phyloP scores from a whole-genome alignment of 2,329 filamentous ascomycete genomes.

The Rugonectria rugulosa region DNA sequence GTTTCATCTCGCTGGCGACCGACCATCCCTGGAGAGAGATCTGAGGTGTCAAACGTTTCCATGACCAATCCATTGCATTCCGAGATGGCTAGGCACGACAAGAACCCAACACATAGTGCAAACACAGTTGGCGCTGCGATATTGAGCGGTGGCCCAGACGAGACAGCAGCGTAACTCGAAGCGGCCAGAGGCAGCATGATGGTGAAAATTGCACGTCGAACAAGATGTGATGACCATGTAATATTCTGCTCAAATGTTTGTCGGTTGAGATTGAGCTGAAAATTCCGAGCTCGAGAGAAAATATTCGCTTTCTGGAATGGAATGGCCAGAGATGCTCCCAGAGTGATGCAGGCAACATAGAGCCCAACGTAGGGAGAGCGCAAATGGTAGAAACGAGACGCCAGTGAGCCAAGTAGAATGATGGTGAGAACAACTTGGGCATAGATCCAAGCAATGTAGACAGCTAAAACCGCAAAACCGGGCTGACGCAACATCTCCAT shows the following conservation, averaged over 20 bases:
- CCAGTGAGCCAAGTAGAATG: constrained; percentile 74
- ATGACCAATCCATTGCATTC: constrained; percentile 81
- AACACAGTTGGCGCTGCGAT: constrained; percentile 72
- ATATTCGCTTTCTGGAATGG: constrained; percentile 76
- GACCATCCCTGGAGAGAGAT: constrained; percentile 76
- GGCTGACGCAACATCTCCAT: constrained; percentile 76
- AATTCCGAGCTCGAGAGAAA: constrained; percentile 71
- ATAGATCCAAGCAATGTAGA: constrained; percentile 83
- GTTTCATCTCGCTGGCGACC: constrained; percentile 57
- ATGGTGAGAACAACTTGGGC: constrained; percentile 78
- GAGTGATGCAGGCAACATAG: constrained; percentile 69
- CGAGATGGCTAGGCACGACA: constrained; percentile 76
- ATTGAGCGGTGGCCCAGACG: constrained; percentile 66
- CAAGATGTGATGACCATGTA: constrained; percentile 75
- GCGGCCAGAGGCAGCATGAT: constrained; percentile 71
- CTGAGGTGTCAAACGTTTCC: constrained; percentile 84
- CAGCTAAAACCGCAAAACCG: constrained; percentile 73
- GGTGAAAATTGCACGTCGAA: constrained; percentile 73
- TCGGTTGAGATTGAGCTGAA: constrained; percentile 67
- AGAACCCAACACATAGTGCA: constrained; percentile 71
- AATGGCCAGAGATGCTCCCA: constrained; percentile 74
- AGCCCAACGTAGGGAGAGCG: constrained; percentile 71
- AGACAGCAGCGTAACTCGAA: constrained; percentile 72
- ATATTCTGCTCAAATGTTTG: constrained; percentile 71
- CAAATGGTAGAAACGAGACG: constrained; percentile 72